Base-by-base conservation (phyloP, 2,329 filamentous ascomycete species). In the Parastagonospora nodorum region DNA sequence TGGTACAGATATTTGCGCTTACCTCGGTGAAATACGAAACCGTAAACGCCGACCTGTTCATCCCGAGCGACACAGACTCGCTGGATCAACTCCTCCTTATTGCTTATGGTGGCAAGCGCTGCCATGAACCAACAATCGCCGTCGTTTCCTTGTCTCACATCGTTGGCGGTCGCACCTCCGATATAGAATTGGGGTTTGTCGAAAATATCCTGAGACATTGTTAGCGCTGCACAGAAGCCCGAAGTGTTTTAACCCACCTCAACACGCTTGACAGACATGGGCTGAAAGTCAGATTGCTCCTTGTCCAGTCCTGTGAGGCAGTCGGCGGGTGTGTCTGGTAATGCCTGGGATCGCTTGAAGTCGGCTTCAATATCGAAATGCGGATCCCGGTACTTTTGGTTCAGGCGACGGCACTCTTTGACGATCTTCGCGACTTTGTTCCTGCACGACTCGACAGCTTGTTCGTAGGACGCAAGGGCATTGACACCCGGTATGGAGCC, bases 51-150 rank as follows among this genome's bases (percentile, higher is more conserved):
- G 2, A 92, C 84, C 29, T 83, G 79, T 66, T 89, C 84, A 58
- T 94, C 84, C 10, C 84, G 82, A 5, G 84, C 86, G 41, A 94
- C 87, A 58, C 89, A 94, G 8, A 92, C 78, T 46, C 78, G 82
- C 69, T 92, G 85, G 45, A 94, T 89, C 54, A 92, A 72, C 0
- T 83, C 85, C 15, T 82, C 75, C 71, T 89, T 89, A 66, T 90
- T 90, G 59, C 85, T 87, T 54, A 95, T 80, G 0, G 89, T 90
- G 54, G 87, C 90, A 36, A 95, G 74, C 1, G 89, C 88, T 6
- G 91, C 88, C 77, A 96, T 85, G 50, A 94, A 84, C 90, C 90
- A 96, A 71, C 91, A 95, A 67, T 96, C 89, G 2, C 90, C 90
- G 55, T 88, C 85, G 8, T 83, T 81, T 1, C 90, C 90, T 70